phyloP scores from a whole-genome alignment of 495 filamentous ascomycete genomes.

The Daldinia bambusicola region DNA sequence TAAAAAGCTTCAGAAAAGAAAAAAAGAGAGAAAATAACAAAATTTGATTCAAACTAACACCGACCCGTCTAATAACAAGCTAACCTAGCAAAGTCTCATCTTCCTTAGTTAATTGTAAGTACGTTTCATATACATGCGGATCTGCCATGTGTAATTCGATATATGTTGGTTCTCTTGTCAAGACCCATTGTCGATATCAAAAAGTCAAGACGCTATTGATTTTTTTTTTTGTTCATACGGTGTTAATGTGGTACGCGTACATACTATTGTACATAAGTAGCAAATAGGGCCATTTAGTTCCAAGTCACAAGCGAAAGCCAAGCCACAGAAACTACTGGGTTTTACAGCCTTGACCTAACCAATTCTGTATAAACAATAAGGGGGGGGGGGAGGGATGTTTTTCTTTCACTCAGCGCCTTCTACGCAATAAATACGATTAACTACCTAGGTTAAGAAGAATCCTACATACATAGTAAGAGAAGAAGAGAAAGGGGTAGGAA shows the following conservation, averaged over 20 bases:
- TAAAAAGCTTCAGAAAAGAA: constrained; percentile 14
- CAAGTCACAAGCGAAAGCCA: constrained; percentile 37
- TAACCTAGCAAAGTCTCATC: neutral
- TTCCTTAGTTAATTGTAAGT: constrained; percentile 7
- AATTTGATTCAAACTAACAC: constrained; percentile 17
- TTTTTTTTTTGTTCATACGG: constrained; percentile 15
- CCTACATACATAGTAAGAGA: too few species aligned
- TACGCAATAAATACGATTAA: constrained; percentile 11
- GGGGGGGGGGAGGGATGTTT: too few species aligned
- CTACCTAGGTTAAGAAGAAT: too few species aligned
- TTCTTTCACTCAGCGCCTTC: constrained; percentile 11
- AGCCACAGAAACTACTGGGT: constrained; percentile 33
- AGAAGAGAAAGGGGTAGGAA: constrained; percentile 9
- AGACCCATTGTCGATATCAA: constrained; percentile 19
- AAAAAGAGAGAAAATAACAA: neutral
- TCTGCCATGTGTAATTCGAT: constrained; percentile 7
- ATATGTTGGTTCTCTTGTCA: constrained; percentile 3
- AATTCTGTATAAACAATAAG: constrained; percentile 9
- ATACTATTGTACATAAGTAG: constrained; percentile 11
- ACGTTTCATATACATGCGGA: constrained; percentile 32
- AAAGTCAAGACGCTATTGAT: neutral
- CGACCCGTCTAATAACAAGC: neutral
- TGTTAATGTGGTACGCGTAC: constrained; percentile 16
- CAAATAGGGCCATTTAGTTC: neutral
- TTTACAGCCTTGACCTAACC: constrained; percentile 35